Conservation (phyloP, 805 yeast species). For the Wickerhamiella allomyrinae region DNA sequence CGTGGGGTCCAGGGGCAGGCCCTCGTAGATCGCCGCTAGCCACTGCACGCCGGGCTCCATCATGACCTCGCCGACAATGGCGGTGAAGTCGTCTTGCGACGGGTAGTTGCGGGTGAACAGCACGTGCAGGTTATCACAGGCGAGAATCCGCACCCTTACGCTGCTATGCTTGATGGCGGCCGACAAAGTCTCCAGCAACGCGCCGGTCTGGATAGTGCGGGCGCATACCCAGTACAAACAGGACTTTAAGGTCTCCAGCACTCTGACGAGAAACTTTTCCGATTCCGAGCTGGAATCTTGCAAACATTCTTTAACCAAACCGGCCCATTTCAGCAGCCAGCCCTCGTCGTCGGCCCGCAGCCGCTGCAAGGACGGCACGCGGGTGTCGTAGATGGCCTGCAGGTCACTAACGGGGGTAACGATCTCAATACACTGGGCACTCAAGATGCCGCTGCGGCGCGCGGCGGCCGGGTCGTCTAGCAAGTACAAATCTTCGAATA, state of each 20-base stretch:
- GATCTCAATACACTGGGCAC: conserved; percentile 72
- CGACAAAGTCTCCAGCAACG: conserved; percentile 51
- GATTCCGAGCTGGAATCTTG: not conserved
- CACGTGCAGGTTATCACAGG: conserved; percentile 83
- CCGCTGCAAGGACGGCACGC: conserved; percentile 39
- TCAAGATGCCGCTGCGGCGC: conserved; percentile 58
- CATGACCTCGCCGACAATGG: conserved; percentile 68
- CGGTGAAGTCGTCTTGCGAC: conserved; percentile 52
- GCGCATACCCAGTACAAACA: conserved; percentile 88
- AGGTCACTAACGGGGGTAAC: conserved; percentile 59
- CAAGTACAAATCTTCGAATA: conserved; percentile 86
- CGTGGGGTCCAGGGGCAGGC: conserved; percentile 37
- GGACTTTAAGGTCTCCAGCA: conserved; percentile 67
- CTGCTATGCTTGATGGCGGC: conserved; percentile 27
- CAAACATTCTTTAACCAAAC: conserved; percentile 23
- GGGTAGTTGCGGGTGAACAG: conserved; percentile 68
- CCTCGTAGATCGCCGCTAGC: conserved; percentile 47
- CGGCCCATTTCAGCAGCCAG: conserved; percentile 64
- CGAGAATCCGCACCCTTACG: conserved; percentile 59
- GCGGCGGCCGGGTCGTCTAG: conserved; percentile 86
- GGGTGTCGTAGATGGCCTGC: conserved; percentile 47
- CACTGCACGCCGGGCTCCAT: conserved; percentile 57
- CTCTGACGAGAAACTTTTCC: not conserved
- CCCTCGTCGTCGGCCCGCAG: conserved; percentile 67
- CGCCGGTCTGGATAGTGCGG: conserved; percentile 48